Evolutionary conservation across 805 yeast genomes (phyloP), one percentile per base, ranked within the genome.

Genomic region (Ogataea trehalophila): DNA sequence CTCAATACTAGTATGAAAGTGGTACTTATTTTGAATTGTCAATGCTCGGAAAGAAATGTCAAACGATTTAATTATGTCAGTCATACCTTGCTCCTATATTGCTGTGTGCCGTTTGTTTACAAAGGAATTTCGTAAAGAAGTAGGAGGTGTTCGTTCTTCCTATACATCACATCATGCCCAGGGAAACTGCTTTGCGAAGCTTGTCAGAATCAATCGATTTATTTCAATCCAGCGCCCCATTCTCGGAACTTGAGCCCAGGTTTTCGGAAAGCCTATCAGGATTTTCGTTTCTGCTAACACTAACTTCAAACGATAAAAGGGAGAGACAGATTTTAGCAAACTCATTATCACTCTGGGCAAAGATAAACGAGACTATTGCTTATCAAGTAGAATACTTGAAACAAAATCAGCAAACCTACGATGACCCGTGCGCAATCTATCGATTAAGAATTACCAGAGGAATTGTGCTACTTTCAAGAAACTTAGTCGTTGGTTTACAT

Each of bases 271-370:
- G 52, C 43, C 46, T 57, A 2, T 33, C 53, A 7, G 34, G 41
- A n/a, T 38, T 55, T 5, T 47, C 56, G 13, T 35, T 23, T 11
- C 40, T 57, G 18, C 45, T 57, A 14, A 35, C 40, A 1, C 42
- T 45, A 22, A 57, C 57, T 16, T 42, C 57, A 5, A 44, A 50
- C 33, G 53, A 45, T 17, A 41, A 51, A 7, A 35, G 23, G 1
- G 54, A 56, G 33, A 42, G 61, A 16, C 23, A 51, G 13, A 40
- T 50, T n/a, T 42, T 59, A 13, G 53, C 57, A 26, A 49, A 47
- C 29, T 55, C 58, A 5, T 44, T 56, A 4, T 54, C 60, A 6
- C 50, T 59, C 8, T 58, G 62, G 60, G 31, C 58, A 8, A 55
- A 55, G 20, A 41, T 51, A 33, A 44, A 45, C 20, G 55, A 56